Percentiles rank a stretch among this genome's conserved stretches.
Evolutionary conservation across 371 early-diverging fungal species (phyloP).

Genomic region (Syncephalastrum racemosum): DNA sequence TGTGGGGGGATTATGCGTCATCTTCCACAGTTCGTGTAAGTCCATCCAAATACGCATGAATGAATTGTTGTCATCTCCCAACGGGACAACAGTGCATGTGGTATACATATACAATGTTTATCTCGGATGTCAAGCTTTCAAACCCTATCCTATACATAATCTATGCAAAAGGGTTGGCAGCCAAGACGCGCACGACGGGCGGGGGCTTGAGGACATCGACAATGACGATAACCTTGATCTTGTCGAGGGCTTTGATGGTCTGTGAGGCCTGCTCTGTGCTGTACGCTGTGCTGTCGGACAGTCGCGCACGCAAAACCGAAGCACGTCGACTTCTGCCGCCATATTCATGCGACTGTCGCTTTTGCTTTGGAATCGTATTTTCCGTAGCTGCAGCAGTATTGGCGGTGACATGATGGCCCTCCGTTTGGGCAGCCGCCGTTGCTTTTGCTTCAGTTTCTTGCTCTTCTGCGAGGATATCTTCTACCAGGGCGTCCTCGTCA

Average conservation of each 20-base stretch:
- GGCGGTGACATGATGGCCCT: not conserved
- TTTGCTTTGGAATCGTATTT: not conserved
- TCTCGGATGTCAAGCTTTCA: no score
- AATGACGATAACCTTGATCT: conserved; percentile 60
- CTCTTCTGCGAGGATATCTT: conserved; percentile 20
- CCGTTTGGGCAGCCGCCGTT: not conserved
- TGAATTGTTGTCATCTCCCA: no score
- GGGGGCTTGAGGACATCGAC: conserved; percentile 69
- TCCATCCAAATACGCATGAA: no score
- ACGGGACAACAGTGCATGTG: no score
- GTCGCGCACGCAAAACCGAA: conserved; percentile 34
- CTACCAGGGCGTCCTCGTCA: conserved; percentile 38
- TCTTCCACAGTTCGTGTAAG: no score
- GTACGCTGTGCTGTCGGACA: conserved; percentile 40
- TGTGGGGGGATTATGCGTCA: no score
- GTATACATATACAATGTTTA: no score
- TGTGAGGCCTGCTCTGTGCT: conserved; percentile 52
- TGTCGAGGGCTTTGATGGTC: conserved; percentile 63
- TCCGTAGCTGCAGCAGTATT: not conserved
- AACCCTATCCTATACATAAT: no score
- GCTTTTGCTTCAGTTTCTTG: conserved; percentile 11
- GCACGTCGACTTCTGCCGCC: conserved; percentile 18
- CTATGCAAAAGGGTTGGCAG: conserved; percentile 58
- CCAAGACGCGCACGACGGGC: conserved; percentile 64
- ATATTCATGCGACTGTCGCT: no score